Base-by-base conservation (phyloP, 75 land plant species). In the Pseudotsuga menziesii region DNA sequence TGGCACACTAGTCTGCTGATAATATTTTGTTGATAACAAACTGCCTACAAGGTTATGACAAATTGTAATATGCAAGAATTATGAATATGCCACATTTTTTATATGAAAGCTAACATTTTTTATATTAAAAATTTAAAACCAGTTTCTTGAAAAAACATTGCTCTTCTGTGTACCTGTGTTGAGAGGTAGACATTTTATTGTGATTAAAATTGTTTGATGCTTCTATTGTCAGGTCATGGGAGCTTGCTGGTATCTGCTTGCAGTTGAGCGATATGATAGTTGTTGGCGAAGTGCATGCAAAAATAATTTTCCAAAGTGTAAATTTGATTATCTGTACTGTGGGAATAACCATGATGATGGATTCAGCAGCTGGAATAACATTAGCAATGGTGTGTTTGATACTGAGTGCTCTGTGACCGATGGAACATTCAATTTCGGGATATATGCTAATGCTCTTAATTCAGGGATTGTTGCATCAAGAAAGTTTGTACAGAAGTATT, bases 201-300 rank as follows among this genome's bases (percentile, higher is more conserved):
- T 48, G 54, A 48, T 48, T 48, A 48, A 48, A 48, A 48, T 48
- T 48, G 54, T 9, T 12, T 48, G 54, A 9, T 48, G 54, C 54
- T 48, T 48, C 13, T 48, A 48, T 48, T 9, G 17, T 14, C 54
- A 91, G 93, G 82, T 92, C 12, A 29, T 91, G 85, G 93, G 93
- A 66, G 93, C 91, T 15, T 85, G 85, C 54, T 91, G 91, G 91
- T 91, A 92, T 84, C 78, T 91, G 61, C 83, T 91, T 70, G 79
- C 93, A 14, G 85, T 92, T n/a, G 87, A 92, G 63, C 76, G 95
- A 16, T 77, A 91, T 80, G 84, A 85, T 61, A 78, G 89, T 44
- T 92, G 95, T 81, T 92, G 95, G 95, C 74, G 72, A 66, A 16
- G 66, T 1, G 83, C 85, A 20, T 86, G 88, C 76, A 17, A 16